Base-by-base conservation (phyloP, 768 basidiomycete species). In the Pleurotus salmoneostramineus region DNA sequence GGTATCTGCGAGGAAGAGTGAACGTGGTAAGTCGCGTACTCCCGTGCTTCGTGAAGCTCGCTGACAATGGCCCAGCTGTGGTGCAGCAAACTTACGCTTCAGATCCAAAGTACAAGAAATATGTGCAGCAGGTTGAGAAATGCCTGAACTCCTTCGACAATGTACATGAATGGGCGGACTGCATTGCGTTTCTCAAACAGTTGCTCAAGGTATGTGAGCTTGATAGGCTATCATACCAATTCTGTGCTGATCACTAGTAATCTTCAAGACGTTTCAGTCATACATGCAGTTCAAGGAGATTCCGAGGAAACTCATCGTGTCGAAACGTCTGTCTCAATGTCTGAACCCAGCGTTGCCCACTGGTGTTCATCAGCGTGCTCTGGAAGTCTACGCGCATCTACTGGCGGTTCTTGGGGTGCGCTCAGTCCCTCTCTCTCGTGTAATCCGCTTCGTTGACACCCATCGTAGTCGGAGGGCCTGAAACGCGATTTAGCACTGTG, bases 161-260 rank as follows among this genome's bases (percentile, higher is more conserved):
- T 66, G 93, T 97, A 58, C 93, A 96, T 58, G 97, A 99, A 75
- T 99, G 97, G 97, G 95, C 97, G 59, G 97, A 99, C 75, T 98
- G 95, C 70, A 98, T 97, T 68, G 89, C 95, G 42, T 99, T 98
- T 74, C 72, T 99, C 70, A 95, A 95, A 68, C 90, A 95, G 63
- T 72, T 97, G 60, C 82, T 96, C 59, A 97, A 97, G 81, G 94
- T 92, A 64, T 45, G 34, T 21, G 15, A 4, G 42, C 37, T 56
- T 50, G 31, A 45, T 12, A 52, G 47, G 32, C 12, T 58, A 7
- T 33, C 45, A 52, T 17, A 12, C 40, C 34, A 50, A 40, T 36
- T 35, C 3, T 37, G 36, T 57, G 37, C 37, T 45, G 50, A 40
- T 58, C 21, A 55, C 35, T 58, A n/a, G 43, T 50, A 8, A 15